Evolutionary conservation across 2,329 filamentous ascomycete genomes (phyloP).

Genomic region (Neophaeococcomyces aloes): DNA sequence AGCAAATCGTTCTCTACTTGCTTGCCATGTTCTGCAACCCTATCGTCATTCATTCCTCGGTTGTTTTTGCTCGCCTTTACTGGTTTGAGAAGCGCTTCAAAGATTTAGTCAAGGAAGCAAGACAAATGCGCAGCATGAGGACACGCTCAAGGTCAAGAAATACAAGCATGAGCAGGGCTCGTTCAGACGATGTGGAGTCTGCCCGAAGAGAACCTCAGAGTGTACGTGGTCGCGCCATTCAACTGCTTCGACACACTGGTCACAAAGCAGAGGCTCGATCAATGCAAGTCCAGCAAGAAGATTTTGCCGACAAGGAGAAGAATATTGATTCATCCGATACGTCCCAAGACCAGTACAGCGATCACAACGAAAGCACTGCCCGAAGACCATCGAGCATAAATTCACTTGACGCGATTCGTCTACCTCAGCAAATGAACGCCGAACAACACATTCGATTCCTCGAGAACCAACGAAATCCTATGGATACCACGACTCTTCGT

Average conservation of each 20-base stretch:
- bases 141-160: constrained; percentile 38
- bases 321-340: constrained; percentile 5
- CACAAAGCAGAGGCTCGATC: not conserved
- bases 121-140: constrained; percentile 53
- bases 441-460: constrained; percentile 83
- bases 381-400: constrained; percentile 16
- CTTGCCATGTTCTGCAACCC: constrained; percentile 67
- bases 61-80: constrained; percentile 86
- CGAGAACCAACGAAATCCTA: constrained; percentile 66
- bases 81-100: constrained; percentile 98
- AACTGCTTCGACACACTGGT: constrained; percentile 22
- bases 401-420: constrained; percentile 37
- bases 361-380: not conserved
- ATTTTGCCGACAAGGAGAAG: constrained; percentile 9
- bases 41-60: constrained; percentile 71
- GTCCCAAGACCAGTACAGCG: not conserved
- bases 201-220: constrained; percentile 12
- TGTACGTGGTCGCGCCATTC: constrained; percentile 24
- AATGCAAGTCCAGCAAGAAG: not conserved
- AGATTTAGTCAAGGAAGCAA: constrained; percentile 64
- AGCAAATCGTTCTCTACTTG: constrained; percentile 63
- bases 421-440: constrained; percentile 46
- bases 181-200: constrained; percentile 30
- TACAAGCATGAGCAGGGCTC: constrained; percentile 36
- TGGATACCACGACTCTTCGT: constrained; percentile 63